Base-by-base conservation (phyloP, 169 alveolate species). In the Blepharisma undulans region DNA sequence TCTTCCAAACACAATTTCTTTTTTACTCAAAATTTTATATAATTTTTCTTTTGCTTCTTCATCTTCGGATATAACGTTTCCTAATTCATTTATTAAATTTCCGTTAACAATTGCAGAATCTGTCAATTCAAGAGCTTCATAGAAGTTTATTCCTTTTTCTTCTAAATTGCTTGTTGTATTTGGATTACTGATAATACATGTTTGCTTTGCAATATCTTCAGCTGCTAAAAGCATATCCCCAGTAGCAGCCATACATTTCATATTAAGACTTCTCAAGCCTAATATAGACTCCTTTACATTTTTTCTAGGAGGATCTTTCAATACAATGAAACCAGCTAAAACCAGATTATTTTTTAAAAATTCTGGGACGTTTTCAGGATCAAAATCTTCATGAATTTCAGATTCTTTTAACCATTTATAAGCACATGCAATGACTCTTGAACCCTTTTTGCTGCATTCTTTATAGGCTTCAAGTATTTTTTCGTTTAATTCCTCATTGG, bases 211-310 rank as follows among this genome's bases (percentile, higher is more conserved):
- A 34, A 97, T 96, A 4, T 98, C 96, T 29, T 96, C 97, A 2
- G 98, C 98, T 6, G 98, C 95, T 25, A 95, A 94, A 4, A 96
- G 96, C 90, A 96, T 92, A 93, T 96, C 98, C 36, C 97, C 98
- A 0, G 98, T 97, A 14, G 95, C 97, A 97, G 95, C 96, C 34
- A 96, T 92, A 84, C 96, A 98, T 93, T 97, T 97, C n/a, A 97
- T 95, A 78, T 98, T 97, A 60, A 98, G 98, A 36, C 91, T 72
- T 85, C 93, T 93, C 71, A 98, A 96, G 89, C 92, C 92, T 60
- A 90, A 33, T 8, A 97, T 94, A 16, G 98, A 96, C 32, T 87
- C 89, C 86, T 95, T 96, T 0, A 96, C 98, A 25, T 95, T 91
- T 4, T 77, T 92, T 91, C 96, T 93, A 33, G 97, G 98, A 22